Evolutionary conservation across 306 rosid genomes (phyloP).

Genomic region (Dryas alaskensis): DNA sequence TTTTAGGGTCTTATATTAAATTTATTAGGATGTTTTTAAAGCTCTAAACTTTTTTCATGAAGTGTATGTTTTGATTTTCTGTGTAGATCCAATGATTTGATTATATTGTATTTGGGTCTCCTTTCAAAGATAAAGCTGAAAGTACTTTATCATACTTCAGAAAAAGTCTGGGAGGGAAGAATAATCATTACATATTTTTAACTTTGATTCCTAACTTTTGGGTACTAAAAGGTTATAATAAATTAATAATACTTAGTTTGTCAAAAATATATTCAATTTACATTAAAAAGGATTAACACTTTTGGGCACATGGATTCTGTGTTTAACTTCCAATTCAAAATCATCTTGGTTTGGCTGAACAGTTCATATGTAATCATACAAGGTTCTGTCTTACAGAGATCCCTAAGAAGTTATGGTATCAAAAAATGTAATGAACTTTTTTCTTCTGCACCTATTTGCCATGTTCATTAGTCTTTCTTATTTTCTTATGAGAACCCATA

Average conservation of each 20-base stretch:
- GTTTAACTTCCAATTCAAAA: background rate
- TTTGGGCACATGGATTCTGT: background rate
- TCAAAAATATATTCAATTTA: background rate
- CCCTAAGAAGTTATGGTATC: background rate
- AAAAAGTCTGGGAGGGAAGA: background rate
- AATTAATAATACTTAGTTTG: background rate
- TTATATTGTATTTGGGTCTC: background rate
- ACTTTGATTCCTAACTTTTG: background rate
- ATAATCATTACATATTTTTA: background rate
- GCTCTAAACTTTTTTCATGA: background rate
- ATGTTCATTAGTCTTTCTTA: background rate
- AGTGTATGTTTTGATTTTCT: background rate
- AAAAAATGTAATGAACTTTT: no score
- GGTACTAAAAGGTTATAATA: background rate
- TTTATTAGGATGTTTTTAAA: background rate
- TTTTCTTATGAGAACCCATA: no score
- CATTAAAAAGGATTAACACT: background rate
- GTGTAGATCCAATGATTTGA: background rate
- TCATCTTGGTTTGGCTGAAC: conserved; percentile 9
- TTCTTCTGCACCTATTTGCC: background rate
- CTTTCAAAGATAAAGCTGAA: background rate
- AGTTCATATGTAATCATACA: conserved; percentile 5
- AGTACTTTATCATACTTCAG: background rate
- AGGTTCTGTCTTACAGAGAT: background rate
- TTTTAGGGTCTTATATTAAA: background rate